Base-by-base conservation (phyloP, 371 early-diverging fungal species). In the Mucor sp. region DNA sequence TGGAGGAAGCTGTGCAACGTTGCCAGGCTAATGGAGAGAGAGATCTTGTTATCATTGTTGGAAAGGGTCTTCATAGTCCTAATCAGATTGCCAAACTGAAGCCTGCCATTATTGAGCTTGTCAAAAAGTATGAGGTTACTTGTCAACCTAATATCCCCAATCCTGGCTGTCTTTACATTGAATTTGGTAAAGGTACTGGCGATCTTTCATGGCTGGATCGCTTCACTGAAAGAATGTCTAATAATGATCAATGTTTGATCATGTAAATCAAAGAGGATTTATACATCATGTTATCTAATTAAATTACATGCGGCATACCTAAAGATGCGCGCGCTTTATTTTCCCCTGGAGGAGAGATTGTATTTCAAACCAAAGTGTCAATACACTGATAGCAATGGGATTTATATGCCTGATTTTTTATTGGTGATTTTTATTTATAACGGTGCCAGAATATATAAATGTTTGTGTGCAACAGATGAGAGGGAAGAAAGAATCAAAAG, bases 141-240 rank as follows among this genome's bases (percentile, higher is more conserved):
- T 85, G 82, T 50, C 81, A 84, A 19, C 88, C 85, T 0, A 80
- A 86, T 62, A 77, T 76, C 15, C 89, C 89, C 17, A 89, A 87
- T 68, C 79, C 82, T 57, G 89, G 89, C 0, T 89, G 89, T 72
- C 74, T 89, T 19, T 86, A 76, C 61, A 74, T 89, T 41, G 86
- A 87, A 33, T 84, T 84, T 41, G 82, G 82, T 69, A 75, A 77
- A 66, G 82, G 82, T 56, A 77, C 72, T 19, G 79, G 81, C 17
- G 78, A 83, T 47, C 69, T 83, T 67, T 76, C 76, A 32, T 81
- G 81, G 84, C 73, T 80, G n/a, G 78, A 81, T 67, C 68, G 73
- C 9, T 21, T 80, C 25, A 63, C 68, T 6, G 74, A 77, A 21
- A 66, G 58, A 15, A 57, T 79, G 68, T 63, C 62, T 6, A 70